Evolutionary conservation across 1,284 basidiomycete genomes (phyloP), one percentile per base, ranked within the genome.

Genomic region (Blastosporella zonata): DNA sequence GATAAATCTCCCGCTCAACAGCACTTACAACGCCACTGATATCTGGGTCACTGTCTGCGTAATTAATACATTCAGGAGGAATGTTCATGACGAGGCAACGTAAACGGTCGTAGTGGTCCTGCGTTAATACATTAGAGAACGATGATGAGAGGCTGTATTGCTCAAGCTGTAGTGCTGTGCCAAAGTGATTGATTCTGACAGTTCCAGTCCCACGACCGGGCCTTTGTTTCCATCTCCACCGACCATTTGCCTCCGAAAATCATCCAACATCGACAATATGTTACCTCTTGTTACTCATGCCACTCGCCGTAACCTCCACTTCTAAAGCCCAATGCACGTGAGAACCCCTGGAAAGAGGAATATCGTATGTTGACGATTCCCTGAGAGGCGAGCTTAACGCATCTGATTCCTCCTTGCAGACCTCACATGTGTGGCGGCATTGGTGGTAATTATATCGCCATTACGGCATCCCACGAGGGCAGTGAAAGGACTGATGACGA

Each of bases 181-280:
- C 38, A 66, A 50, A 33, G 68, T 61, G 20, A n/a, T n/a, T n/a
- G n/a, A n/a, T n/a, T n/a, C n/a, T n/a, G n/a, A n/a, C n/a, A 27
- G 25, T 9, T 9, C 5, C 25, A 9, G 5, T 27, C 9, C 6
- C 25, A 27, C 5, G 25, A 6, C 13, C 29, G 98, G 67, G 65
- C 94, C 92, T 6, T 95, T 95, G 58, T 93, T 96, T 89, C 81
- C 31, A 95, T 78, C 68, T 95, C 92, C 0, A 90, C 93, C 20
- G 62, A 50, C 47, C 69, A 70, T 28, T 82, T 82, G 61, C 40
- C 67, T 65, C 53, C 74, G 73, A 29, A 93, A 66, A 59, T 94
- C 90, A 13, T 70, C 63, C 13, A 90, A 71, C 83, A 91, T 94
- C n/a, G 84, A 88, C 8, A 88, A 90, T 37, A 80, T 77, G 61